Conservation (phyloP, 2,329 filamentous ascomycete genomes). For the Magnaporthales sp. region DNA sequence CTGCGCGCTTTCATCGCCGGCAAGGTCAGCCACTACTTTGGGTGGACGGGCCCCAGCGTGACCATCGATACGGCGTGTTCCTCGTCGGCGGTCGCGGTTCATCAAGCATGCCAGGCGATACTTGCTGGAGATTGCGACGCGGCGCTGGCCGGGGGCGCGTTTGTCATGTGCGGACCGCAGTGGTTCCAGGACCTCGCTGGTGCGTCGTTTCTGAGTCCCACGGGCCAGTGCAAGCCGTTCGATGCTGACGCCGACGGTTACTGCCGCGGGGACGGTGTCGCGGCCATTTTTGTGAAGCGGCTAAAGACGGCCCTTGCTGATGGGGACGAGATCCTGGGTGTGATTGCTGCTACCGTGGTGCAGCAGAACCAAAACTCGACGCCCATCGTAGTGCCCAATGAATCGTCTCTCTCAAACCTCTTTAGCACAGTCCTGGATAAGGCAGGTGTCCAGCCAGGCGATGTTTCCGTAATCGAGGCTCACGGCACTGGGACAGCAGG, state of each 20-base stretch:
- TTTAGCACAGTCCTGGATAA: slow-evolving; percentile 21
- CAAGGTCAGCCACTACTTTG: slow-evolving; percentile 23
- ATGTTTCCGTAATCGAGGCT: slow-evolving; percentile 24
- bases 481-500: slow-evolving; percentile 33
- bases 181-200: slow-evolving; percentile 15
- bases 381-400: slow-evolving; percentile 17
- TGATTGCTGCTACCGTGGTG: slow-evolving; percentile 26
- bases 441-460: slow-evolving; percentile 14
- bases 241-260: slow-evolving; percentile 33
- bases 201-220: slow-evolving; percentile 21
- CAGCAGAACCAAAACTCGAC: slow-evolving; percentile 30
- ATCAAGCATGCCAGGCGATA: slow-evolving; percentile 21
- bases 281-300: slow-evolving; percentile 35
- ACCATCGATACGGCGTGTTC: slow-evolving; percentile 29
- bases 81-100: slow-evolving; percentile 23
- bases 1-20: slow-evolving; percentile 23
- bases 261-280: slow-evolving; percentile 39
- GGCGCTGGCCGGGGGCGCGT: slow-evolving; percentile 29
- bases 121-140: slow-evolving; percentile 20
- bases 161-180: slow-evolving; percentile 23
- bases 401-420: slow-evolving; percentile 17
- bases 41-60: slow-evolving; percentile 24
- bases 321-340: slow-evolving; percentile 31
- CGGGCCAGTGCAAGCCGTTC: slow-evolving; percentile 23
- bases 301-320: slow-evolving; percentile 34